Evolutionary conservation across 1,284 basidiomycete genomes (phyloP), one percentile per base, ranked within the genome.

Genomic region (Cryptococcus amylolentus): DNA sequence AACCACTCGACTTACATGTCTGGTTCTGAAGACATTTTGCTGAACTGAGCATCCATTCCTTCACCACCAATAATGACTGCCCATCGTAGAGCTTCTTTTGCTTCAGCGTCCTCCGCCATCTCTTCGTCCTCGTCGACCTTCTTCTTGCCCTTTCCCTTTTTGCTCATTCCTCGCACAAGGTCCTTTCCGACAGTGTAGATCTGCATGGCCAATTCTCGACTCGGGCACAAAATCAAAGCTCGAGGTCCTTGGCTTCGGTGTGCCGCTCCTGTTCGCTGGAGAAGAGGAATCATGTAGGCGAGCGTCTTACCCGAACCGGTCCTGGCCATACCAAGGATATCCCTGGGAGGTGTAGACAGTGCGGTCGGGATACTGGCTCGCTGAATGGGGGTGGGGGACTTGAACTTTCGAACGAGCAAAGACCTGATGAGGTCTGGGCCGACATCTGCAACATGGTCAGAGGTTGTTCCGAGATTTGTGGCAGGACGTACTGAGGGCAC

Each of bases 261-360:
- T 16, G 85, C 80, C 16, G 89, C 89, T 26, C 88, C 86, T 10
- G 98, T 83, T 27, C 89, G 83, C 61, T 96, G 90, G 0, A 98
- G 81, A 13, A 98, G 82, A 46, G 96, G 96, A 20, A 98, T 82
- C 80, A 98, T 85, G 77, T 96, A 99, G 39, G 95, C 95, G 28
- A 98, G 83, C 13, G 95, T 97, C 79, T 99, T 99, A 60, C 96
- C 96, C 0, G 94, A 97, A 55, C 96, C 96, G 1, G 96, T 99
- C 18, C 96, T 83, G 23, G 96, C 95, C 96, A 98, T 98, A 52
- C 92, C 96, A 18, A 99, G 90, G 9, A 98, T 86, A 78, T 99
- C 96, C 51, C 91, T 82, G 2, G 94, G 91, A 42, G 96, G 94
- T 49, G 83, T 84, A 5, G 87, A 78, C 37, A 98, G 83, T 44